Percentiles rank a stretch among this genome's conserved stretches.
Evolutionary conservation across 169 alveolate species (phyloP).

Genomic region (Plasmodium billcollinsi): DNA sequence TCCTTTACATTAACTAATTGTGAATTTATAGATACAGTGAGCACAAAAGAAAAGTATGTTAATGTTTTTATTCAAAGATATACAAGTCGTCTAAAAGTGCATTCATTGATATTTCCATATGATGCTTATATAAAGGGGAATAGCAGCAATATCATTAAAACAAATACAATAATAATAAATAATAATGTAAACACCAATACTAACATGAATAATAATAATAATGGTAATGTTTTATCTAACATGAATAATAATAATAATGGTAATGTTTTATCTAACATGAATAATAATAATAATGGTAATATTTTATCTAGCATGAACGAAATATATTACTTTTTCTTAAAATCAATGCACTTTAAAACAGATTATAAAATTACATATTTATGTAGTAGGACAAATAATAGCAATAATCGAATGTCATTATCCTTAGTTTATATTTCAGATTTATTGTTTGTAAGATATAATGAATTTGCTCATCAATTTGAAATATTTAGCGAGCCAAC

Average conservation of each 20-base stretch:
- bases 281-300: too few species aligned
- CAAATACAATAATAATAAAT: too few species aligned
- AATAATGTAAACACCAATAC: too few species aligned
- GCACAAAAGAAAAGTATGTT: not conserved
- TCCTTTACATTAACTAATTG: slow-evolving; percentile 17
- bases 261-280: too few species aligned
- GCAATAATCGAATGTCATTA: not conserved
- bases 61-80: not conserved
- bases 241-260: too few species aligned
- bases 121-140: too few species aligned
- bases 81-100: slow-evolving; percentile 11
- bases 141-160: too few species aligned
- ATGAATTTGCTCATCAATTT: slow-evolving; percentile 61
- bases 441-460: slow-evolving; percentile 7
- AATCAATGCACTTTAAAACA: not conserved
- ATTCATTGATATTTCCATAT: not conserved
- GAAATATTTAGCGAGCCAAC: slow-evolving; percentile 25
- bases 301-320: too few species aligned
- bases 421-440: slow-evolving; percentile 21
- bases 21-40: not conserved
- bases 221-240: too few species aligned
- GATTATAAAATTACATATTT: slow-evolving; percentile 9
- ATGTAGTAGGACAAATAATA: not conserved
- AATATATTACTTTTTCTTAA: too few species aligned
- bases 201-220: too few species aligned